Conservation (phyloP, 2,329 filamentous ascomycete genomes). For the Pseudogymnoascus sp. region DNA sequence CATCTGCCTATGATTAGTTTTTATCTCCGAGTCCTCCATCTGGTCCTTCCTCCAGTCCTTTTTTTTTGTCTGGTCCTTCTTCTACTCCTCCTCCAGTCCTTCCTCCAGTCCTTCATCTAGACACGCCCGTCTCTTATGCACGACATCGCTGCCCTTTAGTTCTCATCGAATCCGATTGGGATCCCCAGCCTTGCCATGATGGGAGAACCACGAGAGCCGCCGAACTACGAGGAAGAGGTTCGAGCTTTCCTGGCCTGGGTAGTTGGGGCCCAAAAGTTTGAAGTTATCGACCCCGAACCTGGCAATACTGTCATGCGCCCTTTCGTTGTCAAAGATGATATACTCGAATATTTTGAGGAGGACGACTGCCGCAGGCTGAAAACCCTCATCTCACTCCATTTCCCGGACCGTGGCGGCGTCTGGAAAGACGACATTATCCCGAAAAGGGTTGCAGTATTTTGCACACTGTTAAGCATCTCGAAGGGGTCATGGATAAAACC, state of each 20-base stretch:
- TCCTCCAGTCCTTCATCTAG: too few species aligned
- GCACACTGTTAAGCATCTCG: conserved; percentile 17
- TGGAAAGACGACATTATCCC: conserved; percentile 19
- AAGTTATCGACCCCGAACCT: conserved; percentile 4
- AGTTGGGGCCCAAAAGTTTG: neutral
- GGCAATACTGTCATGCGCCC: neutral
- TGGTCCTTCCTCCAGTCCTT: too few species aligned
- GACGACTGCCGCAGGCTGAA: conserved; percentile 15
- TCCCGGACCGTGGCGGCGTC: conserved; percentile 15
- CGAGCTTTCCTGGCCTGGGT: conserved; percentile 19
- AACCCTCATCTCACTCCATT: conserved; percentile 18
- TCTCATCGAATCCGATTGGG: too few species aligned
- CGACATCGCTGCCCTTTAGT: too few species aligned
- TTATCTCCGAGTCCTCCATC: too few species aligned
- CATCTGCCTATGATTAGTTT: too few species aligned
- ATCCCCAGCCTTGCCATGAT: conserved; percentile 11
- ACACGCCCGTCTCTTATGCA: too few species aligned
- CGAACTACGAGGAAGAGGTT: conserved; percentile 16
- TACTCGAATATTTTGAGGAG: conserved; percentile 17
- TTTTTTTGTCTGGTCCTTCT: too few species aligned
- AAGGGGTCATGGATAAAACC: conserved; percentile 10
- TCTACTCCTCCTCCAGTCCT: too few species aligned
- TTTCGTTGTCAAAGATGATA: conserved; percentile 12
- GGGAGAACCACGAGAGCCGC: conserved; percentile 19
- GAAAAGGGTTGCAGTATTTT: conserved; percentile 19